Conservation (phyloP, 169 alveolate species). For the Plasmodium chabaudi region DNA sequence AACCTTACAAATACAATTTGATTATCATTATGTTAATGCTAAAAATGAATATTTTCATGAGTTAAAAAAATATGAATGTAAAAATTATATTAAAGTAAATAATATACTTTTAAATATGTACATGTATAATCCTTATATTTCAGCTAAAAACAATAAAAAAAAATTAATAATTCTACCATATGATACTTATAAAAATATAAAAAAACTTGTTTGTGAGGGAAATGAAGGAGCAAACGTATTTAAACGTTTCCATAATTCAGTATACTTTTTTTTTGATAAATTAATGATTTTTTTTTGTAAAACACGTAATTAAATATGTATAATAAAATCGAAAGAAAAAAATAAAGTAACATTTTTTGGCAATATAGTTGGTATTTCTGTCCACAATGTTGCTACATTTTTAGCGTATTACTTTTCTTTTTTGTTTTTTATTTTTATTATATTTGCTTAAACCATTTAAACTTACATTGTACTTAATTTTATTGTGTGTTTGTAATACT, state of each 20-base stretch:
- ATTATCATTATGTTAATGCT: constrained; percentile 34
- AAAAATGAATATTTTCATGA: constrained; percentile 62
- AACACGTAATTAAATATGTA: not conserved
- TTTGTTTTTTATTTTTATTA: not conserved
- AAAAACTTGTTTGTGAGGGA: constrained; percentile 18
- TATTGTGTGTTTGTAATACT: too few species aligned
- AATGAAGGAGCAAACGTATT: constrained; percentile 14
- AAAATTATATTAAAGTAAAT: constrained; percentile 47
- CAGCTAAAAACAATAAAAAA: constrained; percentile 34
- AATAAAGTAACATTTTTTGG: not conserved
- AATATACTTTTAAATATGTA: constrained; percentile 63
- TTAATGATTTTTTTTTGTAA: constrained; percentile 44
- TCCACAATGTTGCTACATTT: not conserved
- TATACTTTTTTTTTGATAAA: constrained; percentile 23
- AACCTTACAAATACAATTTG: constrained; percentile 31
- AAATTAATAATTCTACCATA: constrained; percentile 68
- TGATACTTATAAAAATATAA: constrained; percentile 65
- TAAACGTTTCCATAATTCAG: constrained; percentile 36
- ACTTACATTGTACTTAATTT: too few species aligned
- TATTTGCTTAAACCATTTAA: too few species aligned
- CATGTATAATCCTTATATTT: constrained; percentile 66
- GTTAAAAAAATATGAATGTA: constrained; percentile 45
- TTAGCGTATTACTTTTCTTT: not conserved
- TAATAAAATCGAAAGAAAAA: not conserved
- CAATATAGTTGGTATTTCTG: not conserved